These are phyloP conservation scores for Camelina hispida DNA, from an alignment of 345 rosid genomes.

Conservation along the genomic window DNA sequence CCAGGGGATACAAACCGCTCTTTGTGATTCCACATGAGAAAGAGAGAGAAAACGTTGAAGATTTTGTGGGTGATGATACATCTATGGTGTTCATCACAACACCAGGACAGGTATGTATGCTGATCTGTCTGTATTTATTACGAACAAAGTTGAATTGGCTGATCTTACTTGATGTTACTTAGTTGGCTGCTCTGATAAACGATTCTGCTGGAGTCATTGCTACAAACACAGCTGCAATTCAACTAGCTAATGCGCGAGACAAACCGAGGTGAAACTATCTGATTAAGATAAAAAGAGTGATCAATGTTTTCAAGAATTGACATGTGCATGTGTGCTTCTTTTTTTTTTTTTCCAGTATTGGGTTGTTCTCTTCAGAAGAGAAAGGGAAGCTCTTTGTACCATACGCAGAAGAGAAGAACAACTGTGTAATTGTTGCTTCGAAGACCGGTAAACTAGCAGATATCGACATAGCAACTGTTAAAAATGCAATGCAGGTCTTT, in stretches of 20 bases:
- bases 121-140: not conserved
- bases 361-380: conserved; percentile 73
- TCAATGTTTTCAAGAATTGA: conserved; percentile 12
- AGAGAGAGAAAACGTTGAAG: conserved; percentile 88
- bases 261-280: conserved; percentile 65
- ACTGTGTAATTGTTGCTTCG: conserved; percentile 61
- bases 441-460: conserved; percentile 73
- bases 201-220: conserved; percentile 92
- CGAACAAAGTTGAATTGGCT: conserved; percentile 1
- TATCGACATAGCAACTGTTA: conserved; percentile 61
- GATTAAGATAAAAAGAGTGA: conserved; percentile 8
- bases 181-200: conserved; percentile 90
- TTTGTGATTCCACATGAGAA: conserved; percentile 93
- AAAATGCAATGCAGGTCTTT: conserved; percentile 67
- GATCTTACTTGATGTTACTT: conserved; percentile 33
- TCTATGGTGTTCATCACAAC: conserved; percentile 83
- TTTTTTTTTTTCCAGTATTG: conserved; percentile 63
- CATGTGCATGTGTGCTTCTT: conserved; percentile 4
- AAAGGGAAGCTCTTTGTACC: conserved; percentile 75
- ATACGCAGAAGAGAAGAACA: conserved; percentile 66
- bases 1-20: conserved; percentile 72
- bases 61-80: conserved; percentile 70
- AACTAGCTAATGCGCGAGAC: conserved; percentile 78
- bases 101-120: conserved; percentile 73
- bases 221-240: conserved; percentile 90